These are phyloP conservation scores for Neonectria hederae DNA, from an alignment of 2,329 filamentous ascomycete species.

Conservation along the genomic window DNA sequence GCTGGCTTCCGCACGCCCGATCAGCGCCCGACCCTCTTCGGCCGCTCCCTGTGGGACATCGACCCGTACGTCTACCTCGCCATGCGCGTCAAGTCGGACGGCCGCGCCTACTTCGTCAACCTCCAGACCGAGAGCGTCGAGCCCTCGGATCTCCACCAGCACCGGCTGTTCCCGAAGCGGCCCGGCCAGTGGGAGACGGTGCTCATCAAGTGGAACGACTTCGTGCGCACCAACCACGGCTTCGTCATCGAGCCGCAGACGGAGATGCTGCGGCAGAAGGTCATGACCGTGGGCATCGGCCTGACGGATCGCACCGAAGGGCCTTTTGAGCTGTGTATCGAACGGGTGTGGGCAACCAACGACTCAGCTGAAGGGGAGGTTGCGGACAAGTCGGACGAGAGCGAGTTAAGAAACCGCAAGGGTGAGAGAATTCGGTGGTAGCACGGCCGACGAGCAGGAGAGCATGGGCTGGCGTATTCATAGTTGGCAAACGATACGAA, in stretches of 20 bases:
- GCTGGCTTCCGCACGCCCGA: conserved; percentile 90
- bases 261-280: conserved; percentile 86
- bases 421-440: conserved; percentile 53
- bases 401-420: conserved; percentile 49
- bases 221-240: conserved; percentile 94
- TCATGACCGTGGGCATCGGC: conserved; percentile 86
- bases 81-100: conserved; percentile 88
- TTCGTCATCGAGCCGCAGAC: conserved; percentile 92
- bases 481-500: neutral
- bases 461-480: neutral
- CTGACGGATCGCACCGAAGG: conserved; percentile 90
- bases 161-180: conserved; percentile 81
- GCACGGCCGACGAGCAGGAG: neutral
- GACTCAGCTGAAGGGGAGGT: conserved; percentile 35
- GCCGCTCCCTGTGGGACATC: conserved; percentile 85
- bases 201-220: conserved; percentile 89
- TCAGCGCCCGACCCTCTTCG: conserved; percentile 81
- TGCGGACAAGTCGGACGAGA: conserved; percentile 32
- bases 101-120: conserved; percentile 92
- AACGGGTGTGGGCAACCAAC: conserved; percentile 92
- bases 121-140: conserved; percentile 94
- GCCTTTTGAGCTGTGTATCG: conserved; percentile 86
- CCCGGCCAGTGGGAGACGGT: conserved; percentile 95
- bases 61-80: conserved; percentile 90
- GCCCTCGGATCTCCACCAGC: conserved; percentile 95